A percentile compares a stretch with the other conserved stretches of the same genome.
Evolutionary conservation across 148 eudicot species (phyloP).

Genomic region (Rhododendron molle): DNA sequence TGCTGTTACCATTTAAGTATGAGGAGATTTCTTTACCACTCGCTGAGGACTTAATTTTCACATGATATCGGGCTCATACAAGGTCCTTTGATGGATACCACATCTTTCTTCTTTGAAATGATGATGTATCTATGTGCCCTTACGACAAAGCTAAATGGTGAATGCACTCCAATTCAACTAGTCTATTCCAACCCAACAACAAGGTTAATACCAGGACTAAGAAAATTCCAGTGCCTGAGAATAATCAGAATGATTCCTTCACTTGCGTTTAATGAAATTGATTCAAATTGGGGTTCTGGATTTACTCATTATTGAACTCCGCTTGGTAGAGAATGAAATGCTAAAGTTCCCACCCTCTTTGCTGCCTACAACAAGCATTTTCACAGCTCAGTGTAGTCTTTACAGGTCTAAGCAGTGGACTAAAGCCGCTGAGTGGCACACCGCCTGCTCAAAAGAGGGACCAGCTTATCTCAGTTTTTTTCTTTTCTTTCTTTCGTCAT

Average conservation of each 20-base stretch:
- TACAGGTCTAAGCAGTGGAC: conserved; percentile 4
- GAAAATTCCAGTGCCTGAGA: not conserved
- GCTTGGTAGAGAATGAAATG: conserved; percentile 5
- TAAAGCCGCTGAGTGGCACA: conserved; percentile 7
- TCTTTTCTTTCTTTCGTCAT: not conserved
- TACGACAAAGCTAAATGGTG: not conserved
- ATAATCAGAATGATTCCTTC: not conserved
- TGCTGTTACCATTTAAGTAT: conserved; percentile 7
- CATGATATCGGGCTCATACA: conserved; percentile 13
- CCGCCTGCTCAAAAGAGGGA: not conserved
- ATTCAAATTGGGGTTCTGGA: not conserved
- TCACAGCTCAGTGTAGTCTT: conserved; percentile 13
- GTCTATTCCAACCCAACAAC: conserved; percentile 22
- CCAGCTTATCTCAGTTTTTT: not conserved
- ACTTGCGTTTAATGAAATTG: not conserved
- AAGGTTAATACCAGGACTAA: conserved; percentile 4
- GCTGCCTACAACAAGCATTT: not conserved
- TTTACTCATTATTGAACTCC: not conserved
- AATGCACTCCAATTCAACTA: conserved; percentile 22
- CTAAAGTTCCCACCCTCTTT: conserved; percentile 4
- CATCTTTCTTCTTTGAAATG: not conserved
- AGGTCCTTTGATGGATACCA: not conserved
- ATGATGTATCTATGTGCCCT: not conserved
- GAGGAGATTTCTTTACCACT: conserved; percentile 13
- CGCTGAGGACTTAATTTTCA: conserved; percentile 4